Evolutionary conservation across 352 stramenopile species (phyloP).

Genomic region (Phytophthora tubulina): DNA sequence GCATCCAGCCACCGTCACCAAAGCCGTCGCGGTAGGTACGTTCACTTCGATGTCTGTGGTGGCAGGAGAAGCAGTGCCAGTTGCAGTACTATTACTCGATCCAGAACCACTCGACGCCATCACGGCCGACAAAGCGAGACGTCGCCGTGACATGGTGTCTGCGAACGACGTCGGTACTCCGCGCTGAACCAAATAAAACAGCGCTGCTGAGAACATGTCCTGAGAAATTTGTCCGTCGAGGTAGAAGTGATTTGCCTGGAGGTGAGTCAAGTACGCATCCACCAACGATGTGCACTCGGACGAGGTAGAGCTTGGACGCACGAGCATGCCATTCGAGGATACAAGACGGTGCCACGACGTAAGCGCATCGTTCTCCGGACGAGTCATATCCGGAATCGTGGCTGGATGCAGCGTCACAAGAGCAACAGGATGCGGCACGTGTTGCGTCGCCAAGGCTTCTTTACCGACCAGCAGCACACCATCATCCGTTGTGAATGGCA

Average conservation of each 20-base stretch:
- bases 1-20: constrained; percentile 55
- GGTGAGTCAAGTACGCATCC: constrained; percentile 51
- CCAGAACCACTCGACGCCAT: constrained; percentile 30
- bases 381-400: constrained; percentile 32
- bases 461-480: constrained; percentile 45
- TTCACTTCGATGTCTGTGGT: constrained; percentile 61
- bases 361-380: constrained; percentile 17
- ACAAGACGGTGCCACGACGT: constrained; percentile 48
- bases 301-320: constrained; percentile 27
- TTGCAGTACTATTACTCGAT: constrained; percentile 8
- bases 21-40: constrained; percentile 47
- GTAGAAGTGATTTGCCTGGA: constrained; percentile 45
- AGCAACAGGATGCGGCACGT: constrained; percentile 15
- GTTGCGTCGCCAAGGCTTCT: constrained; percentile 34
- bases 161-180: constrained; percentile 44
- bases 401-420: constrained; percentile 36
- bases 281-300: constrained; percentile 38
- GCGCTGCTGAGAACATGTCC: constrained; percentile 49
- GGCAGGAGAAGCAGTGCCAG: background rate
- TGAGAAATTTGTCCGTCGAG: constrained; percentile 29
- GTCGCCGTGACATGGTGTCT: constrained; percentile 32
- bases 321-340: constrained; percentile 32
- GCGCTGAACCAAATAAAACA: constrained; percentile 66
- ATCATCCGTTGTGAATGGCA: constrained; percentile 34
- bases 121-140: constrained; percentile 30